A percentile compares a stretch with the other conserved stretches of the same genome.
Conservation (phyloP, 345 rosid genomes). For the Corchorus capsularis region DNA sequence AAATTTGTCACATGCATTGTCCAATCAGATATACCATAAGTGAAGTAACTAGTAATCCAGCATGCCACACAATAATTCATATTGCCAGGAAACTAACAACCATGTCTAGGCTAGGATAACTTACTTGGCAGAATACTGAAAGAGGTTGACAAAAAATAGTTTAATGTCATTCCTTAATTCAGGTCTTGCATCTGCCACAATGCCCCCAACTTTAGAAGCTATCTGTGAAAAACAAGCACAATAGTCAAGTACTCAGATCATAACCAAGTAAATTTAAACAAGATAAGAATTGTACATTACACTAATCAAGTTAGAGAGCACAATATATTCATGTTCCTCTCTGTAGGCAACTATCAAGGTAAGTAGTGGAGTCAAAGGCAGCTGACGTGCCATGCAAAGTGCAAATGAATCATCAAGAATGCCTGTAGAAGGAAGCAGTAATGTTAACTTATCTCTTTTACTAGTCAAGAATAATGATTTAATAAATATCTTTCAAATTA, state of each 20-base stretch:
- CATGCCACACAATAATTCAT: not conserved
- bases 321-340: constrained; percentile 83
- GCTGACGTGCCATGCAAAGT: constrained; percentile 91
- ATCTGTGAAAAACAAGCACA: constrained; percentile 50
- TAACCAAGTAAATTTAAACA: constrained; percentile 15
- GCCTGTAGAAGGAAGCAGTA: constrained; percentile 46
- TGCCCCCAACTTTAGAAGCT: constrained; percentile 67
- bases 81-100: not conserved
- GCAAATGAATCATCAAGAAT: constrained; percentile 91
- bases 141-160: constrained; percentile 59
- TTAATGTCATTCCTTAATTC: constrained; percentile 55
- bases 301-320: constrained; percentile 73
- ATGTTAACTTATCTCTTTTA: constrained; percentile 18
- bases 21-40: not conserved
- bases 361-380: constrained; percentile 74
- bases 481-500: constrained; percentile 26
- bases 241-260: constrained; percentile 25
- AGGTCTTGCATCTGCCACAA: constrained; percentile 73
- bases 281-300: constrained; percentile 46
- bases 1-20: not conserved
- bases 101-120: constrained; percentile 29
- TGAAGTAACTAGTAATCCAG: not conserved
- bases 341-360: constrained; percentile 74
- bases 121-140: constrained; percentile 73
- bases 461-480: constrained; percentile 10